phyloP scores from a whole-genome alignment of 192 early-diverging fungal genomes.

The Backusella psychrophila region DNA sequence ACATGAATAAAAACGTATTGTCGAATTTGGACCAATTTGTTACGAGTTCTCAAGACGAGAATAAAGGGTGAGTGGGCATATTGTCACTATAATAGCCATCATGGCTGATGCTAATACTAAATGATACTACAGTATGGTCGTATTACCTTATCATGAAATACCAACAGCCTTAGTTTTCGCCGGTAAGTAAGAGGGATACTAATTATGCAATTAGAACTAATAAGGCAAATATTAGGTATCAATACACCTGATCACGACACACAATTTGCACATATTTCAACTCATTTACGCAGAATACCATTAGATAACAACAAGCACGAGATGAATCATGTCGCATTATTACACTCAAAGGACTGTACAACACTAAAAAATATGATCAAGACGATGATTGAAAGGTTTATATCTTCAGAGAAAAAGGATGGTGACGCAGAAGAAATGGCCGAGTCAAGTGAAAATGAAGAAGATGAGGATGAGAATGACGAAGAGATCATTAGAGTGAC shows the following conservation, averaged over 20 bases:
- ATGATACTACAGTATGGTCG: constrained; percentile 30
- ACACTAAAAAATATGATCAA: constrained; percentile 60
- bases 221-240: constrained; percentile 32
- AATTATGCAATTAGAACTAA: not conserved
- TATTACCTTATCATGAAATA: constrained; percentile 62
- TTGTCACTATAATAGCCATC: not conserved
- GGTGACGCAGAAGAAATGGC: not conserved
- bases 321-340: constrained; percentile 53
- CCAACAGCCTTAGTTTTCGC: constrained; percentile 74
- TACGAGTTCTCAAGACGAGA: constrained; percentile 43
- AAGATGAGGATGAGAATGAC: constrained; percentile 37
- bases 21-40: constrained; percentile 63
- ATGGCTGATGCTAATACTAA: not conserved
- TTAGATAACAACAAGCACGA: not conserved
- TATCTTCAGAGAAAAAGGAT: constrained; percentile 21
- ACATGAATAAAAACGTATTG: constrained; percentile 59
- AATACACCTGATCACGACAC: constrained; percentile 77
- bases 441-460: constrained; percentile 14
- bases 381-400: constrained; percentile 69
- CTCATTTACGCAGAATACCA: constrained; percentile 27
- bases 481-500: not conserved
- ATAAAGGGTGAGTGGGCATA: constrained; percentile 20
- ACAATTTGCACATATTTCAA: constrained; percentile 64
- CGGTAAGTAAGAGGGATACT: constrained; percentile 29
- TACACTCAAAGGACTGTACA: constrained; percentile 70